Percentiles rank a stretch among this genome's conserved stretches.
phyloP scores from a whole-genome alignment of 192 early-diverging fungal genomes.

The Endogone sp. region DNA sequence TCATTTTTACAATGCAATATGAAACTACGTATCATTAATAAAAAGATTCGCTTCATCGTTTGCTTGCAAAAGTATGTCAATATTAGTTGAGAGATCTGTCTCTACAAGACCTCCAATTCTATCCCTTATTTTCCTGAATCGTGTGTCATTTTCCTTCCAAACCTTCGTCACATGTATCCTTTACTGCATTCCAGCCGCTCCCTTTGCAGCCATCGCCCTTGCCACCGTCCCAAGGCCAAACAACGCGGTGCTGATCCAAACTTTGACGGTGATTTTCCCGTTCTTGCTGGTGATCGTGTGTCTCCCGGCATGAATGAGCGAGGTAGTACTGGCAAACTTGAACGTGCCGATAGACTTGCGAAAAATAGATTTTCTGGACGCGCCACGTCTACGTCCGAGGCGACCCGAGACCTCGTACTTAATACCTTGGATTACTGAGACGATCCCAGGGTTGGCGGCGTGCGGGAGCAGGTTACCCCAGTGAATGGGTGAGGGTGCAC shows the following conservation, averaged over 20 bases:
- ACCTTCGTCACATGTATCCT: not conserved
- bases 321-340: slow-evolving; percentile 33
- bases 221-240: slow-evolving; percentile 5
- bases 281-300: slow-evolving; percentile 37
- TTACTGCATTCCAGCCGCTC: not conserved
- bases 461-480: slow-evolving; percentile 35
- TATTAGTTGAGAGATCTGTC: too few species aligned
- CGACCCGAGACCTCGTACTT: slow-evolving; percentile 36
- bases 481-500: slow-evolving; percentile 26
- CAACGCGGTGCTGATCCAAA: slow-evolving; percentile 31
- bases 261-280: slow-evolving; percentile 37
- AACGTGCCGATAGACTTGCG: slow-evolving; percentile 37
- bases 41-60: too few species aligned
- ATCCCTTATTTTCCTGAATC: too few species aligned
- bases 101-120: too few species aligned
- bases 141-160: too few species aligned
- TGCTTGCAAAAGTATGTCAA: too few species aligned
- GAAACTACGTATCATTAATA: too few species aligned
- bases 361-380: slow-evolving; percentile 23
- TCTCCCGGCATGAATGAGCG: slow-evolving; percentile 31
- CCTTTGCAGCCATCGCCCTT: not conserved
- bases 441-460: slow-evolving; percentile 21
- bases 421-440: slow-evolving; percentile 34
- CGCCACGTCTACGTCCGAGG: slow-evolving; percentile 31
- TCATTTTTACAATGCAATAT: too few species aligned